Percentiles rank a stretch among this genome's conserved stretches.
These are phyloP conservation scores for Rosa chinensis DNA, from an alignment of 306 rosid species.

Conservation along the genomic window DNA sequence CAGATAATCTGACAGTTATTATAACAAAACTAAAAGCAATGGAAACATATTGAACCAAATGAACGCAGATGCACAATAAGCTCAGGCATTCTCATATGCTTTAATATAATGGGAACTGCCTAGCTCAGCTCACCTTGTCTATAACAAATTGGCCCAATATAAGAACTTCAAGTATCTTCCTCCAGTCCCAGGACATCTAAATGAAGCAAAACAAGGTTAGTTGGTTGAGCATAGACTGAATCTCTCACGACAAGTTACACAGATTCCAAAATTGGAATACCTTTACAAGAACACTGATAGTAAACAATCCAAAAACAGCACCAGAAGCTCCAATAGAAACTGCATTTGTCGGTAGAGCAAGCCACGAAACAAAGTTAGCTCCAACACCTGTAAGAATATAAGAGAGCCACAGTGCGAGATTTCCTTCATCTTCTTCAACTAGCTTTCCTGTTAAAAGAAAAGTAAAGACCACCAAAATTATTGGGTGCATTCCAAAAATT, in stretches of 20 bases:
- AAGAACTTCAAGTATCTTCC: constrained; percentile 98
- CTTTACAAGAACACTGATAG: constrained; percentile 91
- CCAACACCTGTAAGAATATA: constrained; percentile 91
- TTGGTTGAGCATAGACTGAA: background rate
- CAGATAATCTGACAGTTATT: background rate
- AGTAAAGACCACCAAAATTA: no score
- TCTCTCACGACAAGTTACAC: background rate
- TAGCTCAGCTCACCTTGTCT: constrained; percentile 63
- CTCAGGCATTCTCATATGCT: background rate
- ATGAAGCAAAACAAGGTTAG: constrained; percentile 17
- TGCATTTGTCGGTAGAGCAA: constrained; percentile 82
- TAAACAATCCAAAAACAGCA: constrained; percentile 91
- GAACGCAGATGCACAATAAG: background rate
- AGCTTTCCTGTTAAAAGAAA: constrained; percentile 57
- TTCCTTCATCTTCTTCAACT: constrained; percentile 99
- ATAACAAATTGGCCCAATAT: constrained; percentile 92
- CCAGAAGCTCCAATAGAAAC: constrained; percentile 98
- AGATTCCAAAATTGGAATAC: constrained; percentile 34
- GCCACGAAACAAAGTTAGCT: constrained; percentile 93
- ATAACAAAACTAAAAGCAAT: background rate
- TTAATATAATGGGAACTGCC: background rate
- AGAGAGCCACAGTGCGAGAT: constrained; percentile 83
- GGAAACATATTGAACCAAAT: background rate
- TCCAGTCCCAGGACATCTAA: constrained; percentile 99
- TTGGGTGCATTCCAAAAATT: no score